These are phyloP conservation scores for Chytriomyces sp. DNA, from an alignment of 192 early-diverging fungal genomes.

Conservation along the genomic window DNA sequence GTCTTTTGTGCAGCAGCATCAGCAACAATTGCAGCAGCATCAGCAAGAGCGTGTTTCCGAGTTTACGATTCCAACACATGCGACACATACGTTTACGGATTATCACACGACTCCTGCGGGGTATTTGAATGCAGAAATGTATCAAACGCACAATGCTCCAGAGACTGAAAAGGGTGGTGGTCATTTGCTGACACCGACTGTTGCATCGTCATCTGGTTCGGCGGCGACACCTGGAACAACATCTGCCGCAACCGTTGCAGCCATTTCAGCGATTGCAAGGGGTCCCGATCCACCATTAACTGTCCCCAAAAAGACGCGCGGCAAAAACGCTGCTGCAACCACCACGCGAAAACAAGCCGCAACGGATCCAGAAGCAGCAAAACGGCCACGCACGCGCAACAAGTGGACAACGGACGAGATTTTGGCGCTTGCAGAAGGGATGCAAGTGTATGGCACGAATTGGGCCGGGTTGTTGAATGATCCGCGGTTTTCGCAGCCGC, in stretches of 20 bases:
- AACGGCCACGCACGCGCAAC: conserved; percentile 5
- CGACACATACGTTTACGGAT: not conserved
- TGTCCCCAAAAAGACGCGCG: not conserved
- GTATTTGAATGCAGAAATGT: not conserved
- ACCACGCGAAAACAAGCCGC: not conserved
- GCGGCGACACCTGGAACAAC: not conserved
- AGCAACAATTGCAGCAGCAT: conserved; percentile 1
- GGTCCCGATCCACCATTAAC: not conserved
- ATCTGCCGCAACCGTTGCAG: not conserved
- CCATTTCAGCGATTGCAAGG: not conserved
- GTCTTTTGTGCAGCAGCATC: not conserved
- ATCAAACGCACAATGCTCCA: not conserved
- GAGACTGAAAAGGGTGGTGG: not conserved
- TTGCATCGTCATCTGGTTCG: not conserved
- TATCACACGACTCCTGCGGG: not conserved
- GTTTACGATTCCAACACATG: not conserved
- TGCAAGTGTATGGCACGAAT: conserved; percentile 35
- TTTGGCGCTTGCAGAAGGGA: conserved; percentile 30
- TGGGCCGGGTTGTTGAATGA: conserved; percentile 32
- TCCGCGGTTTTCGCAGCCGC: not conserved
- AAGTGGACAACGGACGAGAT: conserved; percentile 23
- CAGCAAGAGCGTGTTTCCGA: not conserved
- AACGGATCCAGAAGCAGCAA: not conserved
- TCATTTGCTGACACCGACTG: not conserved
- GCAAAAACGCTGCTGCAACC: not conserved